Conservation (phyloP, 495 filamentous ascomycete genomes). For the Neurospora cerealis region DNA sequence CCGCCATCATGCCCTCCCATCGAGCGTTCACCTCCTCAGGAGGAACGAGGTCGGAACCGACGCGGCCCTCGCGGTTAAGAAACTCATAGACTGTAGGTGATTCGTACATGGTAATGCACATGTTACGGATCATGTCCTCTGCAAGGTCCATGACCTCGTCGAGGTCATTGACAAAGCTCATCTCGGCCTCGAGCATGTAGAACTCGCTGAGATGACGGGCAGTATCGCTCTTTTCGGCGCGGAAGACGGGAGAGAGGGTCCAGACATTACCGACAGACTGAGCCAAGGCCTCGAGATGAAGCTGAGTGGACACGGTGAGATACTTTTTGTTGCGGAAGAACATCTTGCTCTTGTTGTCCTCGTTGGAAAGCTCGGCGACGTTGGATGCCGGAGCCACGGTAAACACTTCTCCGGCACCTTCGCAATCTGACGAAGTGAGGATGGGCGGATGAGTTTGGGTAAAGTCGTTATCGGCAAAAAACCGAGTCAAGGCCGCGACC, state of each 20-base stretch:
- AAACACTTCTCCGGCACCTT: slow-evolving; percentile 96
- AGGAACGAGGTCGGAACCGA: slow-evolving; percentile 23
- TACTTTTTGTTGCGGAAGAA: slow-evolving; percentile 93
- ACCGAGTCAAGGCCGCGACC: slow-evolving; percentile 60
- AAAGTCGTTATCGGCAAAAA: slow-evolving; percentile 61
- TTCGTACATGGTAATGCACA: slow-evolving; percentile 44
- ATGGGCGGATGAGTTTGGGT: slow-evolving; percentile 86
- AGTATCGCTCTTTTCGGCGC: slow-evolving; percentile 91
- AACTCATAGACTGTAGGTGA: slow-evolving; percentile 54
- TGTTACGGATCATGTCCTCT: slow-evolving; percentile 62
- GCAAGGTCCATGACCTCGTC: slow-evolving; percentile 62
- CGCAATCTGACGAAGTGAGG: slow-evolving; percentile 94
- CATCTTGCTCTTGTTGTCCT: slow-evolving; percentile 13
- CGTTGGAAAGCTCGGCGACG: slow-evolving; percentile 6
- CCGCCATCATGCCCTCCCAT: slow-evolving; percentile 55
- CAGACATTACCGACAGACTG: slow-evolving; percentile 85
- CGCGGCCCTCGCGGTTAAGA: slow-evolving; percentile 18
- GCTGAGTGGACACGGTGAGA: slow-evolving; percentile 87
- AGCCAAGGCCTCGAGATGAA: slow-evolving; percentile 88
- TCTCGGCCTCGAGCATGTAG: slow-evolving; percentile 95
- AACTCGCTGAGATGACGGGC: slow-evolving; percentile 93
- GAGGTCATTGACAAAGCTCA: slow-evolving; percentile 64
- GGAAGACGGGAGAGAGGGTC: slow-evolving; percentile 88
- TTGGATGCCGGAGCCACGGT: slow-evolving; percentile 42
- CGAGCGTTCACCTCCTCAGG: slow-evolving; percentile 47